phyloP scores from a whole-genome alignment of 805 yeast species.

The Torulaspora indica region DNA sequence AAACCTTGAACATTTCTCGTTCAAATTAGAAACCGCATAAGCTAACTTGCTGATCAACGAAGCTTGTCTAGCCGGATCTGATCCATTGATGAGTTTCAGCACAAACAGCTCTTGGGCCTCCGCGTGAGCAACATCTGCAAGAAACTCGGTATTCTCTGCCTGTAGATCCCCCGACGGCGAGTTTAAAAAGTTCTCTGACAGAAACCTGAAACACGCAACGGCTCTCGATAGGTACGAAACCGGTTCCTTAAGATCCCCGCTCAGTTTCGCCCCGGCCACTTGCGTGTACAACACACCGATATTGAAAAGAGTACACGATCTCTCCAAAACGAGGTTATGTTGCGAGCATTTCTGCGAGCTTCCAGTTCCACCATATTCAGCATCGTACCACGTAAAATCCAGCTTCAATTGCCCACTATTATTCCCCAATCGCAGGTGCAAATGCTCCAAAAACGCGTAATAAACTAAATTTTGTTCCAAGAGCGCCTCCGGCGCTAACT shows the following conservation, averaged over 20 bases:
- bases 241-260: constrained; percentile 51
- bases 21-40: constrained; percentile 53
- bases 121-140: constrained; percentile 64
- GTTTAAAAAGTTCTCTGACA: constrained; percentile 77
- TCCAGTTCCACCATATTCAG: constrained; percentile 44
- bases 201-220: constrained; percentile 67
- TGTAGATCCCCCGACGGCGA: constrained; percentile 79
- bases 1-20: constrained; percentile 47
- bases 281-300: constrained; percentile 60
- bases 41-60: constrained; percentile 74
- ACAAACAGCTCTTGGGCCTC: constrained; percentile 87
- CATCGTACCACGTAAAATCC: constrained; percentile 77
- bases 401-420: constrained; percentile 50
- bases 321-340: constrained; percentile 79
- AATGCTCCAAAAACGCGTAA: constrained; percentile 73
- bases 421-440: constrained; percentile 72
- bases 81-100: constrained; percentile 47
- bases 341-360: constrained; percentile 50
- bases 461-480: constrained; percentile 50
- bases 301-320: constrained; percentile 78
- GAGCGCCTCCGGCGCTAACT: constrained; percentile 30
- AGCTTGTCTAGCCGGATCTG: constrained; percentile 47
- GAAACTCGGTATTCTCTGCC: constrained; percentile 61
- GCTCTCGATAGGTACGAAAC: constrained; percentile 64
- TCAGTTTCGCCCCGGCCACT: constrained; percentile 40